These are phyloP conservation scores for Cordyceps tenuipes DNA, from an alignment of 2,329 filamentous ascomycete genomes.

Conservation along the genomic window DNA sequence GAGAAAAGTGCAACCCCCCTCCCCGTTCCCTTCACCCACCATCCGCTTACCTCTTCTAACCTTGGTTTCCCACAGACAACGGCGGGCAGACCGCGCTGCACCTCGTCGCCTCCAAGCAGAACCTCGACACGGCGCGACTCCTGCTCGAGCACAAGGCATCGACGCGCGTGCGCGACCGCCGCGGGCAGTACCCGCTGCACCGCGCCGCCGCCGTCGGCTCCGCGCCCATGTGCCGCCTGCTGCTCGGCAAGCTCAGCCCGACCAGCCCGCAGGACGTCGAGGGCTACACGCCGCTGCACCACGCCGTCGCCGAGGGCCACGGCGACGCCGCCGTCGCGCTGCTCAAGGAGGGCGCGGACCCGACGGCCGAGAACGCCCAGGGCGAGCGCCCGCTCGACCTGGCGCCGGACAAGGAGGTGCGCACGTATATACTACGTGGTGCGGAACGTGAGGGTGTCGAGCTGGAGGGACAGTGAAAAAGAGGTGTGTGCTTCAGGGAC, in stretches of 20 bases:
- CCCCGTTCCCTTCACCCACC: neutral
- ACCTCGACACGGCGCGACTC: constrained; percentile 70
- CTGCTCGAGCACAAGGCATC: constrained; percentile 72
- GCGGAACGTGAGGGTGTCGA: constrained; percentile 81
- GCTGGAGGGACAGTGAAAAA: constrained; percentile 23
- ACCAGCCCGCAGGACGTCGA: constrained; percentile 74
- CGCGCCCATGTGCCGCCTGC: constrained; percentile 72
- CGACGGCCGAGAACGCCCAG: constrained; percentile 64
- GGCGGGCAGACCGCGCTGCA: constrained; percentile 79
- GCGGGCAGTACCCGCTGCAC: constrained; percentile 86
- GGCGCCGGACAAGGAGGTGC: constrained; percentile 76
- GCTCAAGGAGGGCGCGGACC: constrained; percentile 77
- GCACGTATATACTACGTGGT: constrained; percentile 61
- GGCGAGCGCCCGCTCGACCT: constrained; percentile 69
- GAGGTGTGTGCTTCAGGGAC: neutral
- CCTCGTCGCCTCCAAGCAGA: constrained; percentile 84
- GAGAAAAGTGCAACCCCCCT: constrained; percentile 49
- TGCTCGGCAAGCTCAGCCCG: constrained; percentile 71
- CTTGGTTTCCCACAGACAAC: constrained; percentile 41
- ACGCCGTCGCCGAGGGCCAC: constrained; percentile 69
- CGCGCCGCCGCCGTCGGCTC: constrained; percentile 85
- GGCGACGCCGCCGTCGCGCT: constrained; percentile 77
- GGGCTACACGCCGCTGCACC: constrained; percentile 84
- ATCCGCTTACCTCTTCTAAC: neutral
- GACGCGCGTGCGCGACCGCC: constrained; percentile 70